Percentiles rank a stretch among this genome's conserved stretches.
phyloP scores from a whole-genome alignment of 495 filamentous ascomycete species.

The Astrothelium subdiscretum region DNA sequence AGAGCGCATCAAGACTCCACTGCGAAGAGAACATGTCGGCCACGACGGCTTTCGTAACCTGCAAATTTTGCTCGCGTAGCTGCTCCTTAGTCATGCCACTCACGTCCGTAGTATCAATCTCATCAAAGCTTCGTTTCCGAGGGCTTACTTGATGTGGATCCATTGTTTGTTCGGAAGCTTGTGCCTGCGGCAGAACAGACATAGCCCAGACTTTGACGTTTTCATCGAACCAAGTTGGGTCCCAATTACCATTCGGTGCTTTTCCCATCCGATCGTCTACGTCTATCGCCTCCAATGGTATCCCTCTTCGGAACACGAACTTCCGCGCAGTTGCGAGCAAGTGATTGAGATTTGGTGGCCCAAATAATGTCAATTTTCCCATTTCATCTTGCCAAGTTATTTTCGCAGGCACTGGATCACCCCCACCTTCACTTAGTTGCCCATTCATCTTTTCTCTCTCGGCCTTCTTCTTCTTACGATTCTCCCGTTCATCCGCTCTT shows the following conservation, averaged over 20 bases:
- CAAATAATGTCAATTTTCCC: constrained; percentile 55
- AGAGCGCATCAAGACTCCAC: constrained; percentile 59
- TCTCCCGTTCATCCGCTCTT: constrained; percentile 12
- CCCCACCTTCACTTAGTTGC: not conserved
- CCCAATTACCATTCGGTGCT: constrained; percentile 23
- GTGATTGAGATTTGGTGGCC: constrained; percentile 64
- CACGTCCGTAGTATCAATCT: constrained; percentile 28
- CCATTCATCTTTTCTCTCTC: constrained; percentile 21
- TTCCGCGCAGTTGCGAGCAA: constrained; percentile 66
- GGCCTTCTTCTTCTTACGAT: constrained; percentile 6
- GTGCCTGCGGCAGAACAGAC: constrained; percentile 31
- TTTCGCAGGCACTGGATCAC: not conserved
- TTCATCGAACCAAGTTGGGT: constrained; percentile 61
- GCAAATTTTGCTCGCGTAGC: constrained; percentile 30
- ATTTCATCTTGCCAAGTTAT: constrained; percentile 9
- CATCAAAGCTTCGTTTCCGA: constrained; percentile 53
- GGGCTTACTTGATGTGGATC: constrained; percentile 25
- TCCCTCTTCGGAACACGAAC: constrained; percentile 78
- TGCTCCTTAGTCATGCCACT: constrained; percentile 14
- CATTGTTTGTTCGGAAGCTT: constrained; percentile 18
- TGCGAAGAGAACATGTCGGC: constrained; percentile 70
- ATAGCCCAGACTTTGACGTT: constrained; percentile 77
- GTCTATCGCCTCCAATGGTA: constrained; percentile 60
- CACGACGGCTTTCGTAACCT: constrained; percentile 49
- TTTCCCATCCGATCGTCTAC: constrained; percentile 31